Evolutionary conservation across 306 rosid genomes (phyloP).

Genomic region (Benincasa hispida): DNA sequence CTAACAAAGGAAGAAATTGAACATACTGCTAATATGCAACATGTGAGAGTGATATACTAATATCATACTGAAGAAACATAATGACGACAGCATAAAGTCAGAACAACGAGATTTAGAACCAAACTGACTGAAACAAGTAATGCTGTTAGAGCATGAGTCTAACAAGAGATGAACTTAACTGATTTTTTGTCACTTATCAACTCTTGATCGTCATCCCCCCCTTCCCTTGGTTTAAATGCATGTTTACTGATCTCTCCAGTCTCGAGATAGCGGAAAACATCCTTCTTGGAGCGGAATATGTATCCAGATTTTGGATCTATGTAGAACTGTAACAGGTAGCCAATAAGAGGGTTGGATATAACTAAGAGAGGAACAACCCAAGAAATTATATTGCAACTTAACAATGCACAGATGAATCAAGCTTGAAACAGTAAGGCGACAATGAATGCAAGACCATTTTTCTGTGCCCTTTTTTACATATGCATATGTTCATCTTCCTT

Average conservation of each 20-base stretch:
- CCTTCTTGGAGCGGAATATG: conserved; percentile 36
- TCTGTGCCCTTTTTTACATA: too few relatives aligned
- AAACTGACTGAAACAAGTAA: background rate
- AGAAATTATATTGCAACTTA: background rate
- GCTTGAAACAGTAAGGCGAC: background rate
- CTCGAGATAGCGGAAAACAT: conserved; percentile 25
- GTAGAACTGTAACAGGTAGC: conserved; percentile 23
- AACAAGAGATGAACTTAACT: conserved; percentile 17
- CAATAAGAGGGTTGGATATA: background rate
- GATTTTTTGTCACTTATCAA: conserved; percentile 12
- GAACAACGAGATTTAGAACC: background rate
- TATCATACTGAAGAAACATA: background rate
- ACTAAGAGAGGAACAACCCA: background rate
- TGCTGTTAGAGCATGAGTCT: background rate
- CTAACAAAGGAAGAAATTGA: background rate
- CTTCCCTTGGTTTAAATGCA: conserved; percentile 29
- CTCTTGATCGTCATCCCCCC: conserved; percentile 9
- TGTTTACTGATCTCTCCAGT: conserved; percentile 28
- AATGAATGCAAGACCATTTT: too few relatives aligned
- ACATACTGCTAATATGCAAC: background rate
- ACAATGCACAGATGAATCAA: background rate
- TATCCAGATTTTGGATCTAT: conserved; percentile 37
- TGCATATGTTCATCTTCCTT: too few relatives aligned
- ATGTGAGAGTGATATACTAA: background rate
- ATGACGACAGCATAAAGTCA: background rate